phyloP scores from a whole-genome alignment of 164 flowering plant species.

The Dillenia turbinata region DNA sequence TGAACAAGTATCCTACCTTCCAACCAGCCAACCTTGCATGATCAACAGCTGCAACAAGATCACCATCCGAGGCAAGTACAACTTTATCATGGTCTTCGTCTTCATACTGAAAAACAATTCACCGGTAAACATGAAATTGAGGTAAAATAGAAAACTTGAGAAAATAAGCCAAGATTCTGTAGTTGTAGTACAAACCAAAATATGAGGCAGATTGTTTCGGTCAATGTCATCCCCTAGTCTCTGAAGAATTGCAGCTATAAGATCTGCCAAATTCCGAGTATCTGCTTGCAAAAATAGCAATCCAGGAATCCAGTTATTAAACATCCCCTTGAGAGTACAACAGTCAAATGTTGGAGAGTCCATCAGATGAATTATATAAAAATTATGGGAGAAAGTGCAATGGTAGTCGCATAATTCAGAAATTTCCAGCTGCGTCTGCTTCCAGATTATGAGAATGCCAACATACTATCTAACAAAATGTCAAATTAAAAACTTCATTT shows the following conservation, averaged over 20 bases:
- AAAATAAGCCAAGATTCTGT: background rate
- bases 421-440: too few relatives aligned
- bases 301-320: background rate
- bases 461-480: too few relatives aligned
- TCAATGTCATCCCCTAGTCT: slow-evolving; percentile 88
- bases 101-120: slow-evolving; percentile 63
- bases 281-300: slow-evolving; percentile 35
- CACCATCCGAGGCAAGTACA: slow-evolving; percentile 78
- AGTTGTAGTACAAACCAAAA: slow-evolving; percentile 43
- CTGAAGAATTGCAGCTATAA: slow-evolving; percentile 77
- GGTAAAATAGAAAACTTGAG: background rate
- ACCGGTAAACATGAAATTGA: slow-evolving; percentile 1
- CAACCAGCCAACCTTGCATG: slow-evolving; percentile 86
- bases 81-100: slow-evolving; percentile 96
- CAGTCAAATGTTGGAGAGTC: too few relatives aligned
- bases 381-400: too few relatives aligned
- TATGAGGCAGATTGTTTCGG: slow-evolving; percentile 71
- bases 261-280: slow-evolving; percentile 63
- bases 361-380: too few relatives aligned
- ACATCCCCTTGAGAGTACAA: background rate
- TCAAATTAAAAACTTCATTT: too few relatives aligned
- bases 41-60: slow-evolving; percentile 87
- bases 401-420: too few relatives aligned
- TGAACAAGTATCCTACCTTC: slow-evolving; percentile 57
- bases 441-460: too few relatives aligned